Conservation (phyloP, 2,329 filamentous ascomycete species). For the Fusarium sp. region DNA sequence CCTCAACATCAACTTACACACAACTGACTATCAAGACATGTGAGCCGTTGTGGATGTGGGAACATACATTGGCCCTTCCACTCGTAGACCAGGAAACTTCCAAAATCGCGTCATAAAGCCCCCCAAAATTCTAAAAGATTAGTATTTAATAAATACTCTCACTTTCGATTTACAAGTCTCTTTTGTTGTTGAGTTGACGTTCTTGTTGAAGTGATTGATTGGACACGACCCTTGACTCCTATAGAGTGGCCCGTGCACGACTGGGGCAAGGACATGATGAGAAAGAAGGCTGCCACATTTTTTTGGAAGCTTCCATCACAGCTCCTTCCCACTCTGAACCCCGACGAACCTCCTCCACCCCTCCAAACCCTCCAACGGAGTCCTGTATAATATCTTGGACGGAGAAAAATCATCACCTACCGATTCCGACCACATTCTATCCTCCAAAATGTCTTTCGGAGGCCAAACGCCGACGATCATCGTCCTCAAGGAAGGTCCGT, state of each 20-base stretch:
- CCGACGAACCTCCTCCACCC: constrained; percentile 43
- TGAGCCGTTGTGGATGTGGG: not conserved
- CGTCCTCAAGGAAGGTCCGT: constrained; percentile 94
- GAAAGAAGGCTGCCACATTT: constrained; percentile 61
- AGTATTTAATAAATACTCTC: not conserved
- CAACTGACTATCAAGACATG: not conserved
- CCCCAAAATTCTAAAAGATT: not conserved
- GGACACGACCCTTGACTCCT: constrained; percentile 25
- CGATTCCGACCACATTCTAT: constrained; percentile 17
- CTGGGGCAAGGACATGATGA: constrained; percentile 45
- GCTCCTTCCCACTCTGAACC: constrained; percentile 47
- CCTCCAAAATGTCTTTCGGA: constrained; percentile 86
- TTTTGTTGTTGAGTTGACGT: not conserved
- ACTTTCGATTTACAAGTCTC: not conserved
- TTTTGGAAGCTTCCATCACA: constrained; percentile 61
- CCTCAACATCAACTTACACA: not conserved
- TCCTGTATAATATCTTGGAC: constrained; percentile 13
- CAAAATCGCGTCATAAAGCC: not conserved
- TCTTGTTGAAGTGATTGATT: constrained; percentile 14
- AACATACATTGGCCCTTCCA: not conserved
- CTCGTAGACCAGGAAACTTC: not conserved
- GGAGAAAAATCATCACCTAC: constrained; percentile 21
- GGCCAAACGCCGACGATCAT: constrained; percentile 98
- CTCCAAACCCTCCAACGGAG: constrained; percentile 23
- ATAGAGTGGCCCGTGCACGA: constrained; percentile 45